Conservation (phyloP, 2,329 filamentous ascomycete species). For the Tricladium varicosporioides region DNA sequence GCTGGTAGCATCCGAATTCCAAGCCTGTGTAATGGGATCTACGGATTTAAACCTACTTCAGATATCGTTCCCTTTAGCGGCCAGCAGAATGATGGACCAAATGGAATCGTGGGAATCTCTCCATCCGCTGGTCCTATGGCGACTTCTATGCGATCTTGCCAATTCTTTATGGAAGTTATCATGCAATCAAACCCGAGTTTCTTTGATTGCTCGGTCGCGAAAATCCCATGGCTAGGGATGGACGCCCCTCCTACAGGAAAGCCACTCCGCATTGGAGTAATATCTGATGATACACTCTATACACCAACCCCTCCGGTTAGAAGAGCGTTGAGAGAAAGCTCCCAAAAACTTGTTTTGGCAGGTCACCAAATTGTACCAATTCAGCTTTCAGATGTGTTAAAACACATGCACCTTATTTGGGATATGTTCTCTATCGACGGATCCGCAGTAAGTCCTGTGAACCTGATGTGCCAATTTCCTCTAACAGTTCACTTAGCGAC, state of each 20-base stretch:
- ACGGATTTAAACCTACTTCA: conserved; percentile 46
- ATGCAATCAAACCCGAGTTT: conserved; percentile 42
- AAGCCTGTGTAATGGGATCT: conserved; percentile 50
- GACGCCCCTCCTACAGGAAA: conserved; percentile 32
- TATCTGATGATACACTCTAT: no score
- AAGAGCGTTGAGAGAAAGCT: no score
- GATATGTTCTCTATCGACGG: no score
- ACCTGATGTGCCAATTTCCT: no score
- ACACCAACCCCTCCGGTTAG: no score
- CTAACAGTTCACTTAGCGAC: no score
- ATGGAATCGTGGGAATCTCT: conserved; percentile 47
- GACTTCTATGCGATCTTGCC: conserved; percentile 39
- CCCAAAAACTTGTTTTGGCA: no score
- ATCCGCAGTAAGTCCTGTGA: no score
- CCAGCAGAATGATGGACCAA: conserved; percentile 49
- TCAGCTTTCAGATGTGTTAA: no score
- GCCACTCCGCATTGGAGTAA: conserved; percentile 17
- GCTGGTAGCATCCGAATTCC: conserved; percentile 44
- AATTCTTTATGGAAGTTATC: conserved; percentile 42
- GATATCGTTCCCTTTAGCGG: conserved; percentile 31
- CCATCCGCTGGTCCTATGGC: conserved; percentile 46
- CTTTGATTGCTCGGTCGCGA: conserved; percentile 35
- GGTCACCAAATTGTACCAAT: no score
- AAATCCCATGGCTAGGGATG: conserved; percentile 45
- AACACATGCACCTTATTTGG: no score